These are phyloP conservation scores for Zarea fungicola DNA, from an alignment of 2,329 filamentous ascomycete genomes.

Conservation along the genomic window DNA sequence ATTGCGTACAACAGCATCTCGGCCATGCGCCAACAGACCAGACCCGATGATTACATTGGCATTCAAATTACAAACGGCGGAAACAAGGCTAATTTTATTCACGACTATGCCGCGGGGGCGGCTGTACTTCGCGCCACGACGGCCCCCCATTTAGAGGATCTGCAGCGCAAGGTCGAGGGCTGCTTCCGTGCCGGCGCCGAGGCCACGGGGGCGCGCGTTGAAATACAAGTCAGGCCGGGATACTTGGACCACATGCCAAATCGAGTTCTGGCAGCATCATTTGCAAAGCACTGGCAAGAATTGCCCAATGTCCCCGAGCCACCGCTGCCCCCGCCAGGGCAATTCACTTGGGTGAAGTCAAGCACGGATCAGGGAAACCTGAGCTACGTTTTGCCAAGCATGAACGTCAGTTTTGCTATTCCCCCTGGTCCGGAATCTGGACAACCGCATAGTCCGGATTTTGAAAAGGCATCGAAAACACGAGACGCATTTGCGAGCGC, in stretches of 20 bases:
- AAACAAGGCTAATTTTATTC: conserved; percentile 51
- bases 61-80: conserved; percentile 50
- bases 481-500: conserved; percentile 19
- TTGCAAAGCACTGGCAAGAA: conserved; percentile 39
- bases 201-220: conserved; percentile 42
- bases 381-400: conserved; percentile 50
- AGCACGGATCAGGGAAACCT: conserved; percentile 56
- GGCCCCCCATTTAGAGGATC: conserved; percentile 28
- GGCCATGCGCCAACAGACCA: conserved; percentile 50
- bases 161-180: conserved; percentile 36
- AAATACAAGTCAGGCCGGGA: conserved; percentile 31
- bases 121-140: conserved; percentile 24
- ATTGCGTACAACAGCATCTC: conserved; percentile 43
- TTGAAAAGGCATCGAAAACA: conserved; percentile 20
- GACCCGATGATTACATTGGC: conserved; percentile 45
- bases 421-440: conserved; percentile 27
- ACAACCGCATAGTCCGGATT: conserved; percentile 20
- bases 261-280: conserved; percentile 38
- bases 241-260: conserved; percentile 54
- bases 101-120: conserved; percentile 39
- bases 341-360: conserved; percentile 43
- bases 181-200: conserved; percentile 36
- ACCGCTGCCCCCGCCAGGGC: conserved; percentile 28
- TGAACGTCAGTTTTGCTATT: conserved; percentile 49
- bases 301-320: conserved; percentile 26